Base-by-base conservation (phyloP, 2,329 filamentous ascomycete species). In the Nigrospora sphaerica region DNA sequence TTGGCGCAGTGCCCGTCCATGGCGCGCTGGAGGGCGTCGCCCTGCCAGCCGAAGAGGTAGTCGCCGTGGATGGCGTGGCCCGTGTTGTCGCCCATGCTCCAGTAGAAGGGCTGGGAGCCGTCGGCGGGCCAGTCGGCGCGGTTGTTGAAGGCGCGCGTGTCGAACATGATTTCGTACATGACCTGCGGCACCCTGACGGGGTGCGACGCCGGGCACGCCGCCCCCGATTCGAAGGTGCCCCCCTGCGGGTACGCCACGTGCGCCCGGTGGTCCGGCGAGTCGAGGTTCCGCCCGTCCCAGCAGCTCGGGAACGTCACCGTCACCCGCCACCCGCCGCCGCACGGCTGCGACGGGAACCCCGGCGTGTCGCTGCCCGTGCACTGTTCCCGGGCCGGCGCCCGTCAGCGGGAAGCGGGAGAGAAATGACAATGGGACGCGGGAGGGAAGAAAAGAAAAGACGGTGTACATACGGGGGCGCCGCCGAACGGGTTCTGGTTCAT, bases 161-260 rank as follows among this genome's bases (percentile, higher is more conserved):
- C 66, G 50, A 66, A 68, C 56, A 70, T 68, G 40, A 67, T 58
- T 53, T 70, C 66, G 49, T 66, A 68, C 66, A 69, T 69, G 46
- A 69, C 49, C 54, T 69, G 66, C 32, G 67, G 66, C 35, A 67
- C 52, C 48, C 53, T 53, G 44, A 62, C 57, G 1, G 60, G 60
- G 54, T 62, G 60, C 2, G 59, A 56, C 17, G 56, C 46, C 4
- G 60, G 60, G 48, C 60, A 62, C 2, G 58, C 48, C 12, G 56
- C 54, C 16, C 55, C 59, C 3, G 50, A 49, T 49, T 61, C 59
- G 51, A 62, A 62, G 31, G 56, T 57, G 31, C 59, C 59, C 3
- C 50, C 53, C 9, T 54, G 48, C 31, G 59, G 59, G 50, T 61
- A 61, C 5, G 57, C 52, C 2, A 62, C 49, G 51, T 62, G 60